Evolutionary conservation across 495 filamentous ascomycete genomes (phyloP).

Genomic region (Talaromyces liani): DNA sequence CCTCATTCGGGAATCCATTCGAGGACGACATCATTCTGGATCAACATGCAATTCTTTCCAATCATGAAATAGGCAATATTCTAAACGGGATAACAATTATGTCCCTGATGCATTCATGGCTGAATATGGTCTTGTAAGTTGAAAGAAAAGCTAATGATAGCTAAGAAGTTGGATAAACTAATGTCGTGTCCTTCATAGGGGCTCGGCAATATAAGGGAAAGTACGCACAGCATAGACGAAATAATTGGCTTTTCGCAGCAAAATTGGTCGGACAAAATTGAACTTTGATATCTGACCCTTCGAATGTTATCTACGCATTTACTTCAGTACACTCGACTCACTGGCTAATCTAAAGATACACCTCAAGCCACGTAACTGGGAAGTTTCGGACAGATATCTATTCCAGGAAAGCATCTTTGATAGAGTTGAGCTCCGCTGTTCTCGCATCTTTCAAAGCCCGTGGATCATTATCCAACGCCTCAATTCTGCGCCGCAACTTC

Average conservation of each 20-base stretch:
- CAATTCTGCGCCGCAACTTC: too few relatives aligned
- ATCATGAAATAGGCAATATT: background rate
- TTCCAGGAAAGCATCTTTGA: background rate
- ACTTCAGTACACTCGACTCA: background rate
- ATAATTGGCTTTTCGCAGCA: background rate
- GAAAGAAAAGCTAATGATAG: background rate
- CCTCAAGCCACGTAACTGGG: background rate
- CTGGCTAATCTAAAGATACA: background rate
- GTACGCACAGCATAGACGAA: background rate
- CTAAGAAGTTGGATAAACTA: background rate
- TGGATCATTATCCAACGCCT: too few relatives aligned
- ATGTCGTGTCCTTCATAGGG: background rate
- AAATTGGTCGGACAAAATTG: background rate
- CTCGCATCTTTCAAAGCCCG: too few relatives aligned
- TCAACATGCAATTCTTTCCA: background rate
- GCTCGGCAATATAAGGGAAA: background rate
- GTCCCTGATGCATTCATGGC: too few relatives aligned
- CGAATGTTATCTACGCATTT: background rate
- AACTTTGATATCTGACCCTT: background rate
- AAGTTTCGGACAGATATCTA: background rate
- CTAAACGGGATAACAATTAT: too few relatives aligned
- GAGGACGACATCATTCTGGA: too few relatives aligned
- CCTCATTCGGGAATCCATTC: too few relatives aligned
- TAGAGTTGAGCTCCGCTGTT: too few relatives aligned
- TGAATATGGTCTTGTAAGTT: background rate